phyloP scores from a whole-genome alignment of 2,329 filamentous ascomycete species.

The Ceratocystis lukuohia region DNA sequence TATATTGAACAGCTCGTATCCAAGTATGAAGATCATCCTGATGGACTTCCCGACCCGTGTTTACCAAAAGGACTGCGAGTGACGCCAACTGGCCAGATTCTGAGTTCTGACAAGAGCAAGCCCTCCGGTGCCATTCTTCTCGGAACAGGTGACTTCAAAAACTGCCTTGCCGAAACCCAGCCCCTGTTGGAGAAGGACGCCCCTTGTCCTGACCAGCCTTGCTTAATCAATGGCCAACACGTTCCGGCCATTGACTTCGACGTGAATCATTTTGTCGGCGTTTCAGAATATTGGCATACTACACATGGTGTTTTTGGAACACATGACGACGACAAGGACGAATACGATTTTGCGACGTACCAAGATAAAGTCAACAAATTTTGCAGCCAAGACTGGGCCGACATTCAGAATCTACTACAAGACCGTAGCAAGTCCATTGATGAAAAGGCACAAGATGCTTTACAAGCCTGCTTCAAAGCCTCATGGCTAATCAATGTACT shows the following conservation, averaged over 20 bases:
- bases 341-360: slow-evolving; percentile 55
- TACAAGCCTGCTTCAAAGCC: slow-evolving; percentile 92
- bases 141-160: slow-evolving; percentile 75
- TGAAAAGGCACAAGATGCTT: slow-evolving; percentile 63
- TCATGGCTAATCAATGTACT: slow-evolving; percentile 96
- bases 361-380: slow-evolving; percentile 74
- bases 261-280: slow-evolving; percentile 93
- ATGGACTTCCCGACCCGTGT: slow-evolving; percentile 80
- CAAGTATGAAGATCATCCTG: slow-evolving; percentile 43
- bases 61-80: slow-evolving; percentile 65
- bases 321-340: slow-evolving; percentile 51
- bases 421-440: slow-evolving; percentile 59
- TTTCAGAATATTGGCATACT: slow-evolving; percentile 98
- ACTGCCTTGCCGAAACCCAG: slow-evolving; percentile 69
- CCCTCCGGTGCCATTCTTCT: slow-evolving; percentile 43
- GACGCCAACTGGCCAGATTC: slow-evolving; percentile 52
- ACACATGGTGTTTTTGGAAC: slow-evolving; percentile 74
- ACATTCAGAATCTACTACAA: slow-evolving; percentile 54
- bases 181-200: slow-evolving; percentile 82
- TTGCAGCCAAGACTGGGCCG: slow-evolving; percentile 69
- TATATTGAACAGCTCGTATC: slow-evolving; percentile 69
- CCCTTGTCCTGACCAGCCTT: slow-evolving; percentile 69
- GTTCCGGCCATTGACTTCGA: slow-evolving; percentile 94
- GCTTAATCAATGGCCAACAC: slow-evolving; percentile 79
- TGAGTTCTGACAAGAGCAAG: slow-evolving; percentile 28